Conservation (phyloP, 2,329 filamentous ascomycete species). For the Pseudocercospora crystallina region DNA sequence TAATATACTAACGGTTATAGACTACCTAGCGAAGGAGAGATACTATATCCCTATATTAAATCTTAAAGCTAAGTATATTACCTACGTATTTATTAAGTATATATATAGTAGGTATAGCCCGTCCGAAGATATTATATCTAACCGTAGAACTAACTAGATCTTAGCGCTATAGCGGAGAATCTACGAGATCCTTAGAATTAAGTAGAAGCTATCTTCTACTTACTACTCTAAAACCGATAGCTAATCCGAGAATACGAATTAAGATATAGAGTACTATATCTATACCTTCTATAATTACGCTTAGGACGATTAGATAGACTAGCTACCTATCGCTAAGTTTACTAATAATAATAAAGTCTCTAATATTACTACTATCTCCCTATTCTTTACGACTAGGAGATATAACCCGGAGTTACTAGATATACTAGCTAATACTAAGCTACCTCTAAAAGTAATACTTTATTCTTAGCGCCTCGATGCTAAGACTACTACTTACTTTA, state of each 20-base stretch:
- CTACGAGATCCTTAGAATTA: background rate
- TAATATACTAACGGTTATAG: too few relatives aligned
- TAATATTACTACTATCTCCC: background rate
- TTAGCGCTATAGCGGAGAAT: background rate
- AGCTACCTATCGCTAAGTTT: background rate
- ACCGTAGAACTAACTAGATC: background rate
- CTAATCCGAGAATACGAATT: constrained; percentile 1
- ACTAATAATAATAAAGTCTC: background rate
- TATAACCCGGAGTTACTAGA: too few relatives aligned
- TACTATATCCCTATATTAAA: background rate
- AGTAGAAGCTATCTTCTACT: background rate
- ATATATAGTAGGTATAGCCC: background rate
- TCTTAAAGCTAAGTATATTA: background rate
- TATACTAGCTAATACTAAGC: background rate
- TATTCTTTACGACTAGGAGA: background rate
- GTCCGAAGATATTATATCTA: background rate
- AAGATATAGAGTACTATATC: background rate
- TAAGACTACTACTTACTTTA: background rate
- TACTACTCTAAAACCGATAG: background rate
- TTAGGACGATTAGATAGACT: background rate
- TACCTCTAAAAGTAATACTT: background rate
- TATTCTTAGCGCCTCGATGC: background rate
- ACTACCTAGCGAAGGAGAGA: background rate
- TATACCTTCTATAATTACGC: background rate
- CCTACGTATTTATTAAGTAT: background rate